Evolutionary conservation across 1,139 yeast species (phyloP).

Genomic region (Debaryomycetaceae sp.): DNA sequence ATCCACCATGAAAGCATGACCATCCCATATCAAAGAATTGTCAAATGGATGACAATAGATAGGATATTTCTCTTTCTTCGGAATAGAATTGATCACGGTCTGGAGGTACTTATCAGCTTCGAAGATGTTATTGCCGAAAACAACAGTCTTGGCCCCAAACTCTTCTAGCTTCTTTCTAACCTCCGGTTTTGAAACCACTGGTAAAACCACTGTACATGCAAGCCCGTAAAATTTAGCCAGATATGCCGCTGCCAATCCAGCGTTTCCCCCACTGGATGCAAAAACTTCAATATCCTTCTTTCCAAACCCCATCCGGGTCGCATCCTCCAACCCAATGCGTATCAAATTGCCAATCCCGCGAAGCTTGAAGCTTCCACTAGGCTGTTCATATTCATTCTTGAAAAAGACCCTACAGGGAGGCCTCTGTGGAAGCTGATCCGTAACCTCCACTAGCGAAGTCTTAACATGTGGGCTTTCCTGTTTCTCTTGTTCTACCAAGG

Average conservation of each 20-base stretch:
- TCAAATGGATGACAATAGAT: slow-evolving; percentile 45
- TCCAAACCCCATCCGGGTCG: slow-evolving; percentile 14
- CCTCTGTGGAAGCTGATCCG: slow-evolving; percentile 17
- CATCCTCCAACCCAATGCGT: slow-evolving; percentile 13
- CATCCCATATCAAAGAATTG: slow-evolving; percentile 37
- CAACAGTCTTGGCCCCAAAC: slow-evolving; percentile 28
- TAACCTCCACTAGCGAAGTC: slow-evolving; percentile 29
- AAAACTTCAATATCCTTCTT: slow-evolving; percentile 23
- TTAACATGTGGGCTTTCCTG: slow-evolving; percentile 15
- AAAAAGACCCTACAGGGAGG: slow-evolving; percentile 31
- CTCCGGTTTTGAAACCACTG: slow-evolving; percentile 22
- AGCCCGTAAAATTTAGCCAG: slow-evolving; percentile 25
- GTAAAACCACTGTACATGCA: slow-evolving; percentile 40
- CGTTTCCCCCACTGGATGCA: slow-evolving; percentile 46
- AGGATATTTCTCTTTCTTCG: slow-evolving; percentile 16
- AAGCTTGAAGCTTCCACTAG: slow-evolving; percentile 40
- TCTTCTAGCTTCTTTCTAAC: slow-evolving; percentile 22
- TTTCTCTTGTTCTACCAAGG: background rate
- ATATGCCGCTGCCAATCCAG: slow-evolving; percentile 47
- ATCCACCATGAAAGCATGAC: slow-evolving; percentile 34
- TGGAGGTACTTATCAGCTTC: slow-evolving; percentile 36
- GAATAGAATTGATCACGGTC: slow-evolving; percentile 14
- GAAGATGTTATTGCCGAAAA: slow-evolving; percentile 33
- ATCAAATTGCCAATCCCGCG: slow-evolving; percentile 41
- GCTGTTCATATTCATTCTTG: slow-evolving; percentile 40